Evolutionary conservation across 139 green algal genomes (phyloP), one percentile per base, ranked within the genome.

Genomic region (Pleodorina starrii): DNA sequence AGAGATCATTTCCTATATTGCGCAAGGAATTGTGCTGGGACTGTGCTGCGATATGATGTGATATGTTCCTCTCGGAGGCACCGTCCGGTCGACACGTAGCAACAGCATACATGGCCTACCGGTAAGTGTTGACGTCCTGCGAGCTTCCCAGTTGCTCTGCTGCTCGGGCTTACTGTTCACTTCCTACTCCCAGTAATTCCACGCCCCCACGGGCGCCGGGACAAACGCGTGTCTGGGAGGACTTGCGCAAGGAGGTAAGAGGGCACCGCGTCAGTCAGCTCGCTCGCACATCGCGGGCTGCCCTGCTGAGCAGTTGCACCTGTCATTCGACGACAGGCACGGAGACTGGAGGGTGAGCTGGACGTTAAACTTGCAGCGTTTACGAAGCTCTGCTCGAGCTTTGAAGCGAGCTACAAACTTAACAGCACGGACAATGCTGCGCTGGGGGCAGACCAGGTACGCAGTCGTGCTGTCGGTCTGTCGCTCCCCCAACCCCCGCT

Each of bases 351-450:
- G 85, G 94, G 95, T 5, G 97, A 99, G 78, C 72, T 99, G 21
- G 97, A 99, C 73, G 93, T 97, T 0, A 98, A 98, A 92, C 90
- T 99, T 3, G 95, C 95, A n/a, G 94, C 96, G 0, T 98, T 96
- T 86, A 93, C 94, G 27, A 98, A 98, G 90, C 92, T 99, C 21
- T 96, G 93, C 74, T 94, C 94, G 0, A 90, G 92, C 29, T 98
- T 96, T 84, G 96, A 98, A 48, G 93, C 95, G 9, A 93, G 88
- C 36, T 96, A 95, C 60, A 81, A 73, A 78, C 85, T 90, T 0
- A 83, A 66, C 35, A 85, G n/a, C 6, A 14, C 82, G 25, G 93
- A 95, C 48, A 89, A 71, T 51, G 84, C 91, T 5, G 90, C 57
- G n/a, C 43, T 91, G 29, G 91, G 86, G 6, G 86, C 90, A 2